Evolutionary conservation across 331 rosid genomes (phyloP), one percentile per base, ranked within the genome.

Genomic region (Malus hybrid): DNA sequence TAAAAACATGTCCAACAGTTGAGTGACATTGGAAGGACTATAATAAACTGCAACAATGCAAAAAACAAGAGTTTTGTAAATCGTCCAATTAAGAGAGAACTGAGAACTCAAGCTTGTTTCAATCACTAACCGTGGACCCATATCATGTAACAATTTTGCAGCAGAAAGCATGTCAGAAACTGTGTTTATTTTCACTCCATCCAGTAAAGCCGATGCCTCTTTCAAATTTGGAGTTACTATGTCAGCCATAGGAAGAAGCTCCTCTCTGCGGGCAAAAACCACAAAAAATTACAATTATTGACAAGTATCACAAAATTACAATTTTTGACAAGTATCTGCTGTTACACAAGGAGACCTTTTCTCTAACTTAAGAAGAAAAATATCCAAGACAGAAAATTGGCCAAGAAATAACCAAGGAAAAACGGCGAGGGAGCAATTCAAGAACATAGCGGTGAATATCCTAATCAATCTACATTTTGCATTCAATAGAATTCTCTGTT

Each of bases 211-310:
- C 56, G 97, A 86, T 20, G 98, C 96, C 87, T 91, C 97, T 76
- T 87, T 93, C 76, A 91, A 54, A 86, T 93, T 93, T 81, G 98
- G 98, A 67, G 98, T 93, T 68, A 91, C 87, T 70, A 93, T 83
- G 83, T 90, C 90, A 39, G 96, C 89, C 85, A 90, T 84, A 75
- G 97, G 98, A 79, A 93, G 84, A 82, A 93, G 90, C 77, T 88
- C 87, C 72, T 91, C 90, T 81, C 97, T 93, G 92, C 83, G 83
- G 64, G 79, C 24, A 24, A 24, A 65, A 85, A 79, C 80, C 75
- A 72, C 29, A 34, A 62, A 71, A 22, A 22, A 22, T 22, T 0
- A 22, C 22, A 22, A 22, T 22, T 22, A 22, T 22, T 22, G 22
- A 22, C 22, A 22, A 22, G 22, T 22, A 28, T 39, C 29, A 28